phyloP scores from a whole-genome alignment of 2,329 filamentous ascomycete species.

The Botrytis paeoniae region DNA sequence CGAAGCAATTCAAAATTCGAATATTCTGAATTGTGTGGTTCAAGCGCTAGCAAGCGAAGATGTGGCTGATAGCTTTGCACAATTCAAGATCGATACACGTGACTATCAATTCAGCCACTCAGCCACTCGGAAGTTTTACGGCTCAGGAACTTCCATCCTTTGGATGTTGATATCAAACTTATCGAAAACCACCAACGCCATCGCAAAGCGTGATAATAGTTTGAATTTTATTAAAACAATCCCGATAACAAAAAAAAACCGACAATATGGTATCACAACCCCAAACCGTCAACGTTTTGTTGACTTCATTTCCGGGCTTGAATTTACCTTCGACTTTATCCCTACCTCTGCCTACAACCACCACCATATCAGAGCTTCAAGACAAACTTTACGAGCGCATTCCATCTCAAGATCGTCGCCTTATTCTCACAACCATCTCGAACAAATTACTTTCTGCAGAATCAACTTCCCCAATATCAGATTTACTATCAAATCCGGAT shows the following conservation, averaged over 20 bases:
- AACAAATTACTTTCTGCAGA: conserved; percentile 64
- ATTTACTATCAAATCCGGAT: conserved; percentile 53
- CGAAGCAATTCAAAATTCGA: conserved; percentile 9
- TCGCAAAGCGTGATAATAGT: not conserved
- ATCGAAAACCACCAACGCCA: not conserved
- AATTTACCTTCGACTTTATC: conserved; percentile 79
- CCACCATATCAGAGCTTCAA: conserved; percentile 66
- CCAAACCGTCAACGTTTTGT: conserved; percentile 70
- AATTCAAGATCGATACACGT: not conserved
- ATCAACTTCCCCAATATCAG: conserved; percentile 55
- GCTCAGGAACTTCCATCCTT: not conserved
- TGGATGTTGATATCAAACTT: not conserved
- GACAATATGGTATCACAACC: conserved; percentile 50
- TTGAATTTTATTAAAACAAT: not conserved
- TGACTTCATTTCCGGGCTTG: conserved; percentile 81
- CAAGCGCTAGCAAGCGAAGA: conserved; percentile 20
- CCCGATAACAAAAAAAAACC: not conserved
- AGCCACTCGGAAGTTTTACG: not conserved
- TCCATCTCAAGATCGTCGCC: conserved; percentile 54
- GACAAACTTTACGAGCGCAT: conserved; percentile 59
- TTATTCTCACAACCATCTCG: conserved; percentile 78
- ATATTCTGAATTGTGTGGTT: conserved; percentile 21
- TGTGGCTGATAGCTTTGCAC: conserved; percentile 17
- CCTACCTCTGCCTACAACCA: conserved; percentile 65
- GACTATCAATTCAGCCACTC: not conserved